These are phyloP conservation scores for Penicillium angulare DNA, from an alignment of 495 filamentous ascomycete species.

Conservation along the genomic window DNA sequence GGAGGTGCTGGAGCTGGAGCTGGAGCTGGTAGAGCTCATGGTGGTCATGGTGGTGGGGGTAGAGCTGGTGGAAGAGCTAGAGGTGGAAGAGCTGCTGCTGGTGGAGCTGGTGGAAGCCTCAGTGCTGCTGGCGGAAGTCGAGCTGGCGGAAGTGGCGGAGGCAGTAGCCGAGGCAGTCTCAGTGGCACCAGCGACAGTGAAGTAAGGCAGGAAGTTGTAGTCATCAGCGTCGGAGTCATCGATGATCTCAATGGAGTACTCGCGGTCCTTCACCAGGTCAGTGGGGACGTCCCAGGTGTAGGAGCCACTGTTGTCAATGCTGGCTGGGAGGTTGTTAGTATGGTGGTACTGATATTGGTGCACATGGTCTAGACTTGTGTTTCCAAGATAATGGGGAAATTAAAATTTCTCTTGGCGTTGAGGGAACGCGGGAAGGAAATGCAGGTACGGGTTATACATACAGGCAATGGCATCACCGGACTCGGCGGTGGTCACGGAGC, in stretches of 20 bases:
- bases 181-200: constrained; percentile 52
- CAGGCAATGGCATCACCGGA: constrained; percentile 50
- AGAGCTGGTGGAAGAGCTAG: constrained; percentile 53
- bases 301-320: constrained; percentile 55
- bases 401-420: too few relatives aligned
- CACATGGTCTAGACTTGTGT: too few relatives aligned
- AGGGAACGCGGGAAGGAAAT: too few relatives aligned
- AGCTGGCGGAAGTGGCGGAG: constrained; percentile 5
- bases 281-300: constrained; percentile 55
- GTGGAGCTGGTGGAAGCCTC: constrained; percentile 13
- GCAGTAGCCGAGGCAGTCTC: constrained; percentile 28
- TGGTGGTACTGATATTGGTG: too few relatives aligned
- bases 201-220: constrained; percentile 60
- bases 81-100: constrained; percentile 48
- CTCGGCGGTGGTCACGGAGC: constrained; percentile 41
- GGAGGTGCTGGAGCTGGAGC: constrained; percentile 18
- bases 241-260: constrained; percentile 62
- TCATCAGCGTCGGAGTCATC: constrained; percentile 40
- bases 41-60: constrained; percentile 33
- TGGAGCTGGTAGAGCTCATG: constrained; percentile 20
- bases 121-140: constrained; percentile 23
- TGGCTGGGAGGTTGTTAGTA: constrained; percentile 35
- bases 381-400: too few relatives aligned
- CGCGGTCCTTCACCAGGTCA: constrained; percentile 39
- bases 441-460: constrained; percentile 32